A percentile compares a stretch with the other conserved stretches of the same genome.
These are phyloP conservation scores for Podospora fimiseda DNA, from an alignment of 495 filamentous ascomycete species.

Conservation along the genomic window DNA sequence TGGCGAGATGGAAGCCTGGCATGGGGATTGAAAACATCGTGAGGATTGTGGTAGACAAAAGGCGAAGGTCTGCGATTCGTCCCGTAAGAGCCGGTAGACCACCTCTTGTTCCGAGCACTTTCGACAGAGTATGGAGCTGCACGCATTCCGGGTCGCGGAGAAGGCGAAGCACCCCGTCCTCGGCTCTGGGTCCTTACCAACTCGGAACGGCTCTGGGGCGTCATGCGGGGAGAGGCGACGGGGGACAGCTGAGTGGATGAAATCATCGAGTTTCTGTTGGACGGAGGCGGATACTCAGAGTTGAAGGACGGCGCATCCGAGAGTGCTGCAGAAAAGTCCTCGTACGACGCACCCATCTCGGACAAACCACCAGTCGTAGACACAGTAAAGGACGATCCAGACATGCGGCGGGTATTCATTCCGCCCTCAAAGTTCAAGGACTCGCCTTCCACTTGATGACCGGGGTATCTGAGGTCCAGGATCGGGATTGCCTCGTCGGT, in stretches of 20 bases:
- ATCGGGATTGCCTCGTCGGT: constrained; percentile 52
- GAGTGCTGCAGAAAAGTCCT: constrained; percentile 51
- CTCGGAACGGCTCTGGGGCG: constrained; percentile 49
- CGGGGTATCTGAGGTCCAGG: constrained; percentile 43
- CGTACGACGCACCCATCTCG: constrained; percentile 53
- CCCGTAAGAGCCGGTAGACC: constrained; percentile 64
- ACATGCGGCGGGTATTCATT: constrained; percentile 47
- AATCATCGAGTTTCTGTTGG: constrained; percentile 52
- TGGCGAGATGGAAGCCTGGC: constrained; percentile 41
- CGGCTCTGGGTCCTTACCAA: constrained; percentile 53
- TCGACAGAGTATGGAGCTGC: constrained; percentile 59
- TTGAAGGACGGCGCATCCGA: constrained; percentile 50
- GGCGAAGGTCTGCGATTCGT: constrained; percentile 49
- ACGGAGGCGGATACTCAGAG: constrained; percentile 51
- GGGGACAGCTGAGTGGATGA: constrained; percentile 54
- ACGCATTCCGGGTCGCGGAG: constrained; percentile 56
- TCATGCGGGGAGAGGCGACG: constrained; percentile 54
- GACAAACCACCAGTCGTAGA: constrained; percentile 52
- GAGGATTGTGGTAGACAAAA: constrained; percentile 47
- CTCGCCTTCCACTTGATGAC: constrained; percentile 36
- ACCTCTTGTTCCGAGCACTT: constrained; percentile 56
- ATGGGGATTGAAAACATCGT: constrained; percentile 43
- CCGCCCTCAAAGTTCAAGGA: constrained; percentile 34
- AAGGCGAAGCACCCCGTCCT: constrained; percentile 54
- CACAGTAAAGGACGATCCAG: constrained; percentile 52